phyloP scores from a whole-genome alignment of 257 asterid genomes.

The Jacaranda mimosifolia region DNA sequence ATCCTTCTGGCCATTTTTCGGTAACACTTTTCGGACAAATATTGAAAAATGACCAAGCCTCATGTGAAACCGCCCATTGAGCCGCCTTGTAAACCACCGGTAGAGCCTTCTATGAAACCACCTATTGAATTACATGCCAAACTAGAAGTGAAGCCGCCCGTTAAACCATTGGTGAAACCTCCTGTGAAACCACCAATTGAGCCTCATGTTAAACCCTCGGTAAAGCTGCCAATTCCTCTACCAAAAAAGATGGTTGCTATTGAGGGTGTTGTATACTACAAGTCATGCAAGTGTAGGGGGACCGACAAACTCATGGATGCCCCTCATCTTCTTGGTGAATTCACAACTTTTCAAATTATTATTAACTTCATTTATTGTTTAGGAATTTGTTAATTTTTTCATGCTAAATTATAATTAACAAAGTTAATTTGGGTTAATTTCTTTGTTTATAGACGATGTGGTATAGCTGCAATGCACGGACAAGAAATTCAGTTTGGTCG shows the following conservation, averaged over 20 bases:
- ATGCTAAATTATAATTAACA: no score
- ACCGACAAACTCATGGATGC: conserved; percentile 35
- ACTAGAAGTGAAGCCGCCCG: no score
- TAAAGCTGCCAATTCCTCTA: no score
- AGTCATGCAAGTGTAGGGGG: conserved; percentile 49
- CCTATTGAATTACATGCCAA: not conserved
- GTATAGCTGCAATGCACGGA: conserved; percentile 47
- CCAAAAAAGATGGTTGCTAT: conserved; percentile 42
- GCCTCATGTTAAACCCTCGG: not conserved
- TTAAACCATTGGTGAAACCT: not conserved
- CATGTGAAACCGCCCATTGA: conserved; percentile 14
- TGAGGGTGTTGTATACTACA: conserved; percentile 56
- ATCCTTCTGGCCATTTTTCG: no score
- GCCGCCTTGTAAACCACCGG: not conserved
- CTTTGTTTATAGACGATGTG: conserved; percentile 36
- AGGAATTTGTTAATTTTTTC: no score
- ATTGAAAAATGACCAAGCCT: no score
- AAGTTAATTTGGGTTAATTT: no score
- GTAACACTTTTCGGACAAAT: no score
- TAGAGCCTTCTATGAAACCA: not conserved
- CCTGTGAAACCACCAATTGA: conserved; percentile 14
- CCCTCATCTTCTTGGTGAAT: conserved; percentile 42
- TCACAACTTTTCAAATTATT: not conserved
- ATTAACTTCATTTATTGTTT: no score
- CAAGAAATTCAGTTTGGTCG: conserved; percentile 30